Percentiles rank a stretch among this genome's conserved stretches.
Conservation (phyloP, 208 protist species). For the Leishmania aethiopica region DNA sequence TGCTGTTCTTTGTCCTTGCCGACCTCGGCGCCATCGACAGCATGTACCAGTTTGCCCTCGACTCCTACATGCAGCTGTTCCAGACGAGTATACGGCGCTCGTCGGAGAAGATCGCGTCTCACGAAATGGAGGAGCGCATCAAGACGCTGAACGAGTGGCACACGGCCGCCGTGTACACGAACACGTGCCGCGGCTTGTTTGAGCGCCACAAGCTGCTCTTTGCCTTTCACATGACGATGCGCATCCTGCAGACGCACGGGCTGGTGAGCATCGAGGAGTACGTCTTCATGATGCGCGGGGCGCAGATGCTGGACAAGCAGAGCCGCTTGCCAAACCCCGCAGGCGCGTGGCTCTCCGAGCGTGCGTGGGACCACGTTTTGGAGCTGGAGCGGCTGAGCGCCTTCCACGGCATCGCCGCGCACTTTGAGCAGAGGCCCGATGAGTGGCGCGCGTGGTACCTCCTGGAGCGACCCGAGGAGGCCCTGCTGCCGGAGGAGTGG, state of each 20-base stretch:
- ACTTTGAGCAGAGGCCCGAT: slow-evolving; percentile 95
- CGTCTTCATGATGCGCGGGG: slow-evolving; percentile 97
- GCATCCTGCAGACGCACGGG: slow-evolving; percentile 93
- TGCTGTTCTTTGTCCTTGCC: slow-evolving; percentile 98
- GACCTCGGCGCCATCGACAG: slow-evolving; percentile 97
- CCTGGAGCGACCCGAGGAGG: slow-evolving; percentile 93
- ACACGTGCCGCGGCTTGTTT: slow-evolving; percentile 98
- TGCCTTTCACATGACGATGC: slow-evolving; percentile 98
- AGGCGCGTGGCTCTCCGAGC: slow-evolving; percentile 94
- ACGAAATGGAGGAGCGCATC: slow-evolving; percentile 93
- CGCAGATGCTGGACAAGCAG: slow-evolving; percentile 95
- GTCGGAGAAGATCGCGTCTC: slow-evolving; percentile 86
- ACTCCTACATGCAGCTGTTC: slow-evolving; percentile 98
- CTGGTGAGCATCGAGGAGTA: slow-evolving; percentile 97
- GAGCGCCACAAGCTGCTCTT: slow-evolving; percentile 99
- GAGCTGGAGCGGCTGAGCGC: slow-evolving; percentile 96
- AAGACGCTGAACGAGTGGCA: slow-evolving; percentile 97
- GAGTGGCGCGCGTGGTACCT: slow-evolving; percentile 97
- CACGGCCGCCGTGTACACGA: slow-evolving; percentile 97
- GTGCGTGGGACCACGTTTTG: slow-evolving; percentile 97
- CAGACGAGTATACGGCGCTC: slow-evolving; percentile 95
- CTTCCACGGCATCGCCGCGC: slow-evolving; percentile 94
- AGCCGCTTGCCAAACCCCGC: slow-evolving; percentile 95
- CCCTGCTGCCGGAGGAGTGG: slow-evolving; percentile 96
- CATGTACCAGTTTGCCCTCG: slow-evolving; percentile 99